Evolutionary conservation across 192 early-diverging fungal genomes (phyloP), one percentile per base, ranked within the genome.

Genomic region (Coemansia nantahalensis): DNA sequence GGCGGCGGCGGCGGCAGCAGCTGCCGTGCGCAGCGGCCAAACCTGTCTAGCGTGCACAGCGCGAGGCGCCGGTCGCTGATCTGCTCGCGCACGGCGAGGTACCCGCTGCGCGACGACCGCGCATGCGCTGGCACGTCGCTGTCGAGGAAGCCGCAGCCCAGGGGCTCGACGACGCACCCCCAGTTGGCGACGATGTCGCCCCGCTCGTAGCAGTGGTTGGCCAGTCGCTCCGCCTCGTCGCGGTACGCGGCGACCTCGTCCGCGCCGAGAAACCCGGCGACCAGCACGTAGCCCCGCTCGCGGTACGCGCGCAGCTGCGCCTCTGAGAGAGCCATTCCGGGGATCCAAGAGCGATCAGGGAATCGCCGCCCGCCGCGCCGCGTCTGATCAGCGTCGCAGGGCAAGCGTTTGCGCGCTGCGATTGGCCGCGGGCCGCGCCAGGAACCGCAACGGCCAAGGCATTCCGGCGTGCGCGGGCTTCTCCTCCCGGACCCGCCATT

Each of bases 141-240:
- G 30, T 63, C 49, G 12, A 69, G 41, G 54, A 48, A 61, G 14
- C 47, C 73, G 51, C 66, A 77, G 33, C 62, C 67, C 3, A 77
- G 36, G 21, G 73, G 73, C 57, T 77, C 73, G 8, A 75, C 45
- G n/a, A 75, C 48, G 36, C 71, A 75, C 21, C 71, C 71, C 71
- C 71, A 75, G 47, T 54, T 19, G 2, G 54, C 21, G 21, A 75
- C 59, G 13, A 75, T 45, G 26, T 75, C 71, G 47, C 71, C 71
- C 4, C 46, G 56, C 48, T 77, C 73, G 54, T 69, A 77, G 50
- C 73, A 77, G 43, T 65, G 58, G 58, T 77, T 77, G 24, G 47
- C 41, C 33, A 77, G 59, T 19, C 19, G 19, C 45, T 69, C 56
- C 0, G 73, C 57, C 33, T 77, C 73, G 28, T 50, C 32, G 12